phyloP scores from a whole-genome alignment of 2,329 filamentous ascomycete genomes.

The Ascochyta rabiei region DNA sequence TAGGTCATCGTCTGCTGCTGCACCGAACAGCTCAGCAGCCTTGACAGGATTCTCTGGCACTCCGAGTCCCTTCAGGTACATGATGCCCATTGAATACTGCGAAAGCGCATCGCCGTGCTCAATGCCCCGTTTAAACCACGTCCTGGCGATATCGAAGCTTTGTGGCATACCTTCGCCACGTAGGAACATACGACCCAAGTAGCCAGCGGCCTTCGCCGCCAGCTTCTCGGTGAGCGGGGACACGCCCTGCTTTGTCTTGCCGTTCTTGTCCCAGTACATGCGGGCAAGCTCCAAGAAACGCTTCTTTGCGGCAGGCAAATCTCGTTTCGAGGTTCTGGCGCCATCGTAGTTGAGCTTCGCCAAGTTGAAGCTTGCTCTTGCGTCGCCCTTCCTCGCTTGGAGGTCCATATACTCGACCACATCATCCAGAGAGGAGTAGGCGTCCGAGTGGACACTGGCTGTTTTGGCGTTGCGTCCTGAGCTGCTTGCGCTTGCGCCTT shows the following conservation, averaged over 20 bases:
- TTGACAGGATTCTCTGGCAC: slow-evolving; percentile 71
- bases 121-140: slow-evolving; percentile 84
- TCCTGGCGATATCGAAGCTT: slow-evolving; percentile 74
- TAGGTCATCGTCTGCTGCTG: slow-evolving; percentile 81
- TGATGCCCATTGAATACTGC: slow-evolving; percentile 81
- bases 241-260: slow-evolving; percentile 72
- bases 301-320: slow-evolving; percentile 74
- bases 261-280: slow-evolving; percentile 81
- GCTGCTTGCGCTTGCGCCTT: slow-evolving; percentile 89
- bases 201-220: slow-evolving; percentile 83
- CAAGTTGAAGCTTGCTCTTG: slow-evolving; percentile 84
- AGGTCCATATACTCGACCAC: slow-evolving; percentile 93
- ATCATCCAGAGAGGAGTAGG: slow-evolving; percentile 87
- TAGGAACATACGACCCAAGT: slow-evolving; percentile 86
- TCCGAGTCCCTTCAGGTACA: slow-evolving; percentile 81
- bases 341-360: slow-evolving; percentile 90
- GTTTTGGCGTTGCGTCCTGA: slow-evolving; percentile 82
- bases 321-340: slow-evolving; percentile 73
- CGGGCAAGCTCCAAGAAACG: slow-evolving; percentile 83
- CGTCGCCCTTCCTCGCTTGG: slow-evolving; percentile 86
- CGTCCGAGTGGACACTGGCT: slow-evolving; percentile 74
- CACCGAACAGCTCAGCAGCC: slow-evolving; percentile 77
- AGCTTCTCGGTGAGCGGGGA: slow-evolving; percentile 75
- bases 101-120: slow-evolving; percentile 79
- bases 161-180: slow-evolving; percentile 84